phyloP scores from a whole-genome alignment of 2,329 filamentous ascomycete genomes.

The Arthrobotrys entomopaga region DNA sequence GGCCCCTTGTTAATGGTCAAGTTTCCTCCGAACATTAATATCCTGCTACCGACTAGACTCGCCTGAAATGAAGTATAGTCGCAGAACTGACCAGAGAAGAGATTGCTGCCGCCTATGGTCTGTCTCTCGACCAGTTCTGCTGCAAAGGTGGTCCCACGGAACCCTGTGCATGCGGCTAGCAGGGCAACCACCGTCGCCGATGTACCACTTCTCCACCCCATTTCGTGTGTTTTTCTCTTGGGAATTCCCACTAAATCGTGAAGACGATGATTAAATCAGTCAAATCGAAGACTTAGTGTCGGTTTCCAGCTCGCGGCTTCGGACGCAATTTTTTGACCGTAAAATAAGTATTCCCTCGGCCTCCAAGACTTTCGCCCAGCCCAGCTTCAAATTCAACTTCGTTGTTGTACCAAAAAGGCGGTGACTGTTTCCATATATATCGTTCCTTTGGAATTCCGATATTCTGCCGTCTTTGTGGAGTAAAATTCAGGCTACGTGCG shows the following conservation, averaged over 20 bases:
- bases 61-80: slow-evolving; percentile 55
- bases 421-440: not conserved
- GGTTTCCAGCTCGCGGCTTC: no score
- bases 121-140: slow-evolving; percentile 41
- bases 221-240: slow-evolving; percentile 14
- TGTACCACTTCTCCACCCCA: slow-evolving; percentile 17
- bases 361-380: not conserved
- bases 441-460: no score
- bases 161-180: slow-evolving; percentile 3
- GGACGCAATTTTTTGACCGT: no score
- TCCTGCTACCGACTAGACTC: slow-evolving; percentile 36
- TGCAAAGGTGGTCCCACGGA: not conserved
- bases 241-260: no score
- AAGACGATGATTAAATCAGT: no score
- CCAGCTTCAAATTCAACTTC: no score
- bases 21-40: slow-evolving; percentile 54
- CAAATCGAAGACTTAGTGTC: no score
- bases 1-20: slow-evolving; percentile 46
- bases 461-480: no score
- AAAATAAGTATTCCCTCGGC: no score
- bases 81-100: slow-evolving; percentile 52
- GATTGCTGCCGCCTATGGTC: slow-evolving; percentile 6
- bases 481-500: no score
- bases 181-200: slow-evolving; percentile 18
- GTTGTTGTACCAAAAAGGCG: no score